Evolutionary conservation across 2,329 filamentous ascomycete genomes (phyloP).

Genomic region (Coniochaeta sp.): DNA sequence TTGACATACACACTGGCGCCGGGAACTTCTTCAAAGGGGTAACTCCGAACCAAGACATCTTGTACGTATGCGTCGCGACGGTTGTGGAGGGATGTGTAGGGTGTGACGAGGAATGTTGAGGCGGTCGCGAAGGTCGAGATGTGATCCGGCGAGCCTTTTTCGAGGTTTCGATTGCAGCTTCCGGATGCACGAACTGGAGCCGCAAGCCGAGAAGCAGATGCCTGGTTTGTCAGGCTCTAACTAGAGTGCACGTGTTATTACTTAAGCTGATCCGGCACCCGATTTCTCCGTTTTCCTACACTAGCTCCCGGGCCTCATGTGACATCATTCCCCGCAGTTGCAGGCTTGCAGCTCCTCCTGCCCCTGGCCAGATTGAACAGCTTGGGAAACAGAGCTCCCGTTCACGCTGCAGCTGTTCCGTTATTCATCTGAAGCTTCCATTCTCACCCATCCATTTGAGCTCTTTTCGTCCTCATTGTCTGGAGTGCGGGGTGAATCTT

Average conservation of each 20-base stretch:
- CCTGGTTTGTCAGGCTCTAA: conserved; percentile 10
- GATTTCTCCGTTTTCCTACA: not conserved
- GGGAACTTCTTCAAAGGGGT: conserved; percentile 70
- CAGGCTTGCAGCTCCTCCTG: too few relatives aligned
- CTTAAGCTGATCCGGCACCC: not conserved
- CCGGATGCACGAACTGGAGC: conserved; percentile 11
- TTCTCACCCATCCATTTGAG: not conserved
- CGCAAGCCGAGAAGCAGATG: conserved; percentile 3
- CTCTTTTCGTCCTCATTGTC: not conserved
- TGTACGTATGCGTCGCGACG: conserved; percentile 33
- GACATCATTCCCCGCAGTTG: conserved; percentile 16
- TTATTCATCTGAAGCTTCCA: not conserved
- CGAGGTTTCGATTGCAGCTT: conserved; percentile 12
- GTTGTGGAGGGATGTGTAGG: conserved; percentile 21
- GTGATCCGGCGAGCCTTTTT: conserved; percentile 19
- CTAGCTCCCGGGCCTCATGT: too few relatives aligned
- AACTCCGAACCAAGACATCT: conserved; percentile 67
- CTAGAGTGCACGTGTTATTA: not conserved
- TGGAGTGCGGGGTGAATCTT: conserved; percentile 7
- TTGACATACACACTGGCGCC: conserved; percentile 66
- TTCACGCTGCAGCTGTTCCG: conserved; percentile 1
- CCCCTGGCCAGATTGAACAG: not conserved
- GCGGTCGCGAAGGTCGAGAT: conserved; percentile 7
- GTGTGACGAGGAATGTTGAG: conserved; percentile 11
- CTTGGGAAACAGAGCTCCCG: not conserved